Percentiles rank a stretch among this genome's conserved stretches.
Conservation (phyloP, 2,329 filamentous ascomycete species). For the Teratosphaeria pseudoeucalypti region DNA sequence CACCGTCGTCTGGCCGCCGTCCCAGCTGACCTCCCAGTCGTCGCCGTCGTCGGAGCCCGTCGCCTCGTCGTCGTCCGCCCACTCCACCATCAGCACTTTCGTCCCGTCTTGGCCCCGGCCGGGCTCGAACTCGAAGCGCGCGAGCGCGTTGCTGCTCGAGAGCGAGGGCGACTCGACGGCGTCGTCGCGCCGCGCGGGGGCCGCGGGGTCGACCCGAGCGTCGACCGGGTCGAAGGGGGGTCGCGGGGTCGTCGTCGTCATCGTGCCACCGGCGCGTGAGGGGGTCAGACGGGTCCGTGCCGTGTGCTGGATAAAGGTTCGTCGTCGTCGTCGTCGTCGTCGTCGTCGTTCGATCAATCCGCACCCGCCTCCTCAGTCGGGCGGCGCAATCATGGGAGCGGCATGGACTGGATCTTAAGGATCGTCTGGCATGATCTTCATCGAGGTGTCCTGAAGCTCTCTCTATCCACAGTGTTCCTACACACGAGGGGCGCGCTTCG, state of each 20-base stretch:
- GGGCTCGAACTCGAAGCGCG: conserved; percentile 78
- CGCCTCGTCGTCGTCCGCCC: conserved; percentile 54
- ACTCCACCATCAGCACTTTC: conserved; percentile 89
- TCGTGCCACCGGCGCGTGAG: neutral
- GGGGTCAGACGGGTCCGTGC: neutral
- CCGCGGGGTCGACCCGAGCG: conserved; percentile 25
- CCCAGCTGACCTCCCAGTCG: conserved; percentile 73
- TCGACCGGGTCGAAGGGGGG: conserved; percentile 33
- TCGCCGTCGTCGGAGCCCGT: conserved; percentile 49
- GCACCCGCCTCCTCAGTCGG: neutral
- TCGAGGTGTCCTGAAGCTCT: too few relatives aligned
- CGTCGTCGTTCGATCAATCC: neutral
- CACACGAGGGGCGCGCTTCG: too few relatives aligned
- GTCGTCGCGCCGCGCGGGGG: conserved; percentile 12
- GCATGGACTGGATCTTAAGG: too few relatives aligned
- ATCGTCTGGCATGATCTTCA: too few relatives aligned
- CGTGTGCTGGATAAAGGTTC: neutral
- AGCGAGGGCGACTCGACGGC: conserved; percentile 34
- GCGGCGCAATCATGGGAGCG: neutral
- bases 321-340: neutral
- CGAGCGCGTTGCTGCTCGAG: conserved; percentile 50
- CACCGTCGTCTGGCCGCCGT: conserved; percentile 63
- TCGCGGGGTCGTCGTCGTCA: conserved; percentile 7
- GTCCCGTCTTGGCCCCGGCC: conserved; percentile 65
- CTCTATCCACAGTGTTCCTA: too few relatives aligned